A percentile compares a stretch with the other conserved stretches of the same genome.
These are phyloP conservation scores for Coemansia biformis DNA, from an alignment of 192 early-diverging fungal genomes.

Conservation along the genomic window DNA sequence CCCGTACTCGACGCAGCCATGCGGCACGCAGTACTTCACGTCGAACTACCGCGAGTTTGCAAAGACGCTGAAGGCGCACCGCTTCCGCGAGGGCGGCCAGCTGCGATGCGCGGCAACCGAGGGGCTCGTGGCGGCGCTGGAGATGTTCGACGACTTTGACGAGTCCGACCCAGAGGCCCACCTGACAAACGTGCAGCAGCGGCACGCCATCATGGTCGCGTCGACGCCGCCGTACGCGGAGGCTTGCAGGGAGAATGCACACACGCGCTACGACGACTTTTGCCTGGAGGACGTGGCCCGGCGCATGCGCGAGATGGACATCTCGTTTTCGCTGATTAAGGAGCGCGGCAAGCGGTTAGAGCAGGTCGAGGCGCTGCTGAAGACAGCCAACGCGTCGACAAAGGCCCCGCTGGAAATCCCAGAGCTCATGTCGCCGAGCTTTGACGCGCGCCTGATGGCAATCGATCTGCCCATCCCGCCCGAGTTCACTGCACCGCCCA, in stretches of 20 bases:
- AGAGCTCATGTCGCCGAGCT: slow-evolving; percentile 33
- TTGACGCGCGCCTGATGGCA: slow-evolving; percentile 35
- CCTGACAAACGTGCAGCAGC: slow-evolving; percentile 39
- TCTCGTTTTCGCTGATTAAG: slow-evolving; percentile 48
- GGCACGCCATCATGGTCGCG: slow-evolving; percentile 41
- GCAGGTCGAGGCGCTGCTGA: slow-evolving; percentile 30
- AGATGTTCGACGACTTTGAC: slow-evolving; percentile 51
- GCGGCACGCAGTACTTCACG: slow-evolving; percentile 49
- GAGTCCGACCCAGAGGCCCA: slow-evolving; percentile 46
- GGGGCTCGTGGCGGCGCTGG: slow-evolving; percentile 44
- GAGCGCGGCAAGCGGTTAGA: slow-evolving; percentile 42
- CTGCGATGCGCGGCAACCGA: slow-evolving; percentile 45
- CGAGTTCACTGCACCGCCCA: slow-evolving; percentile 13
- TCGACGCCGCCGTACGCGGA: slow-evolving; percentile 43
- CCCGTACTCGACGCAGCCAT: slow-evolving; percentile 43
- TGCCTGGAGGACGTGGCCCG: slow-evolving; percentile 32
- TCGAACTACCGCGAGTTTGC: slow-evolving; percentile 51
- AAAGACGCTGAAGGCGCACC: slow-evolving; percentile 43
- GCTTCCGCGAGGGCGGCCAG: slow-evolving; percentile 42
- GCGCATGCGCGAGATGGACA: slow-evolving; percentile 44
- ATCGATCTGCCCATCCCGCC: slow-evolving; percentile 36
- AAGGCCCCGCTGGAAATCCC: slow-evolving; percentile 35
- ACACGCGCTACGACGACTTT: slow-evolving; percentile 46
- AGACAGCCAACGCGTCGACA: slow-evolving; percentile 30
- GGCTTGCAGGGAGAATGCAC: slow-evolving; percentile 37